phyloP scores from a whole-genome alignment of 2,329 filamentous ascomycete genomes.

The Neonectria faginata region DNA sequence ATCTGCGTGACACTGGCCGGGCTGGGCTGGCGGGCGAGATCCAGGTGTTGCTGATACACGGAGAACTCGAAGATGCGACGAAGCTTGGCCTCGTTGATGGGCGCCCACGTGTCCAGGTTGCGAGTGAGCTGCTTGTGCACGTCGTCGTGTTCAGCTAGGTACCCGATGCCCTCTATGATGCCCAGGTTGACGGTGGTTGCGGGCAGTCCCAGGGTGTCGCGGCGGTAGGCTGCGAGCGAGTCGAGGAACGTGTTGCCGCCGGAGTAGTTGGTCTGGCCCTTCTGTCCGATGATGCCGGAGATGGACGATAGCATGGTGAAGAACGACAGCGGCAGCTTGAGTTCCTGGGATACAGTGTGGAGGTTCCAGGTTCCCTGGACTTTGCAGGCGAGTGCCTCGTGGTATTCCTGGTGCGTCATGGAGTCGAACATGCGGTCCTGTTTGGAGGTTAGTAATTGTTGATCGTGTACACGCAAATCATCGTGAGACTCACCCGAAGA shows the following conservation, averaged over 20 bases:
- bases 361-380: constrained; percentile 53
- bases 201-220: constrained; percentile 37
- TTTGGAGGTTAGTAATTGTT: not conserved
- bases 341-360: constrained; percentile 45
- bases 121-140: constrained; percentile 20
- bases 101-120: constrained; percentile 29
- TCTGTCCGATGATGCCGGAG: constrained; percentile 45
- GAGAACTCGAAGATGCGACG: constrained; percentile 46
- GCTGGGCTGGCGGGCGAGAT: constrained; percentile 23
- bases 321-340: constrained; percentile 47
- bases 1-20: constrained; percentile 40
- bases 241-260: constrained; percentile 52
- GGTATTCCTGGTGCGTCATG: constrained; percentile 29
- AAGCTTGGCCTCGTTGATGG: constrained; percentile 46
- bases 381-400: constrained; percentile 25
- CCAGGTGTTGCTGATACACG: constrained; percentile 43
- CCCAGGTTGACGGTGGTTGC: constrained; percentile 48
- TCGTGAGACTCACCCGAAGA: constrained; percentile 10
- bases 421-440: constrained; percentile 26
- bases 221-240: constrained; percentile 43
- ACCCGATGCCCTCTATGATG: constrained; percentile 37
- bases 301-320: constrained; percentile 52
- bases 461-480: not conserved
- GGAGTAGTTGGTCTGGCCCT: constrained; percentile 51
- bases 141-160: constrained; percentile 29